A percentile compares a stretch with the other conserved stretches of the same genome.
Conservation (phyloP, 2,329 filamentous ascomycete genomes). For the Claviceps quebecensis region DNA sequence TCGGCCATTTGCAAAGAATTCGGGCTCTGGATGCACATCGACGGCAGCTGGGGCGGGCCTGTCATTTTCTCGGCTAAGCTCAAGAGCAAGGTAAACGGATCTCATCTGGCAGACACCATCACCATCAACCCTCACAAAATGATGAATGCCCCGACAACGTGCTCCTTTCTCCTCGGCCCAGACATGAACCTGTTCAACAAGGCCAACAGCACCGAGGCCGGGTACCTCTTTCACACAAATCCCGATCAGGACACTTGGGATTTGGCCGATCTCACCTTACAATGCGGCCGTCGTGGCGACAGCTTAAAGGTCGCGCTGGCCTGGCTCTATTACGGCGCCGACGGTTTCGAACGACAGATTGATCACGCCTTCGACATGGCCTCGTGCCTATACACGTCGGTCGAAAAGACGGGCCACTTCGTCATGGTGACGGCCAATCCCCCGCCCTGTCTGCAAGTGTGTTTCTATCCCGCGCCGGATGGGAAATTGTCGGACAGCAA, state of each 20-base stretch:
- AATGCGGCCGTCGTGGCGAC: slow-evolving; percentile 81
- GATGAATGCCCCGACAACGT: slow-evolving; percentile 82
- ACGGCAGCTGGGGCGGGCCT: slow-evolving; percentile 80
- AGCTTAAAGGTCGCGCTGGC: slow-evolving; percentile 73
- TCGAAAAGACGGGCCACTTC: slow-evolving; percentile 47
- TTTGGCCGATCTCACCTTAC: slow-evolving; percentile 79
- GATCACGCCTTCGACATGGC: slow-evolving; percentile 63
- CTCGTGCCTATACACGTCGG: slow-evolving; percentile 46
- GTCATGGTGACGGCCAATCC: slow-evolving; percentile 60
- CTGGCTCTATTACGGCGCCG: slow-evolving; percentile 78
- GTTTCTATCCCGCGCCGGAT: slow-evolving; percentile 67
- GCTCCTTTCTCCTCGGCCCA: slow-evolving; percentile 70
- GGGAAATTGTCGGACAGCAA: slow-evolving; percentile 31
- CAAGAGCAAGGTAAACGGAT: slow-evolving; percentile 50
- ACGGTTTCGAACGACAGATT: slow-evolving; percentile 56
- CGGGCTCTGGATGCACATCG: slow-evolving; percentile 82
- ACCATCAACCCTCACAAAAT: slow-evolving; percentile 96
- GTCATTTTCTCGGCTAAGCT: slow-evolving; percentile 63
- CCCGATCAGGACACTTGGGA: slow-evolving; percentile 58
- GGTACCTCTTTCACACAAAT: slow-evolving; percentile 64
- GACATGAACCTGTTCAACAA: slow-evolving; percentile 66
- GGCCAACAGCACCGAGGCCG: slow-evolving; percentile 76
- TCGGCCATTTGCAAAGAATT: slow-evolving; percentile 55
- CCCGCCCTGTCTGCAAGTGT: slow-evolving; percentile 82
- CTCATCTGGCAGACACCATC: slow-evolving; percentile 63